Evolutionary conservation across 768 basidiomycete species (phyloP), one percentile per base, ranked within the genome.

Genomic region (Symmetrospora coprosmae): DNA sequence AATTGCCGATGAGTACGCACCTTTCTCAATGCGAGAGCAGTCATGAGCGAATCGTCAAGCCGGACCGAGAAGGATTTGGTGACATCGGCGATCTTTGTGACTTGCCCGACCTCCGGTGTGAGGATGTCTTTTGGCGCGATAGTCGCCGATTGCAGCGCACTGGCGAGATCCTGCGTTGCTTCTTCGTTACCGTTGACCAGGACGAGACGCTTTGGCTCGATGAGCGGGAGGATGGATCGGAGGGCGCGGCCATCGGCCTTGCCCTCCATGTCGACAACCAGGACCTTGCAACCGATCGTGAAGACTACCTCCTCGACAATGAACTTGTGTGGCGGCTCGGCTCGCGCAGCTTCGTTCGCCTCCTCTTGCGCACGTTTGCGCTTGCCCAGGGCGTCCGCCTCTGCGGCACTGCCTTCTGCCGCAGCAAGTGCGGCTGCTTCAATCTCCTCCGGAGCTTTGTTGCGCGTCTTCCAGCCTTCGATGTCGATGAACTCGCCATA

Each of bases 401-500:
- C 86, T 35, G n/a, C 50, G 19, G 23, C 34, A 2, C 41, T 46
- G 17, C 78, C 83, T 72, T 88, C 87, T 0, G 82, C 83, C 13
- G 25, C 43, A 8, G 13, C 31, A 19, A 58, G 30, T n/a, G n/a
- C n/a, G 37, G 37, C 55, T 30, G 55, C 55, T 46, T 58, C 55
- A 23, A 58, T 30, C 37, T 58, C 55, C 37, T 58, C 55, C 8
- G 55, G 55, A 31, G 55, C 55, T 82, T 73, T 85, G 86, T 90
- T 87, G 69, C 87, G 87, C 63, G 88, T 78, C 61, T 97, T 71
- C 94, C 94, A 99, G 80, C 88, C 85, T 2, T 85, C 89, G 5
- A 97, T 85, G 72, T 97, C 94, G 50, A 97, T 77, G 9, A 82
- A 85, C 76, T 99, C 94, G 8, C 94, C 94, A 70, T 87, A 99